These are phyloP conservation scores for Ziziphus jujuba DNA, from an alignment of 306 rosid species.

Conservation along the genomic window DNA sequence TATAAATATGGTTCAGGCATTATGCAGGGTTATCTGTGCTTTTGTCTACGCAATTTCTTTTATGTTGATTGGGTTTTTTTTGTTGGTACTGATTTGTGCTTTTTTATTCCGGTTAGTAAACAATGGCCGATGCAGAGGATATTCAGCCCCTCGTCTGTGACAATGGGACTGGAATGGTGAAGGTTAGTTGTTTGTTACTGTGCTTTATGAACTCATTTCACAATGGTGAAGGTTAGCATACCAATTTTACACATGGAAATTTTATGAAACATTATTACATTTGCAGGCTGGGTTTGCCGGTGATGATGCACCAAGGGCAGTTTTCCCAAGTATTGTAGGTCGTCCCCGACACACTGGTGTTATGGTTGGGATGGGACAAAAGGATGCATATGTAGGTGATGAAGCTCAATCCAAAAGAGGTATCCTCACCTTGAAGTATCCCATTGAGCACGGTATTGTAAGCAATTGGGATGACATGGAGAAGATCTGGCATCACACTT, in stretches of 20 bases:
- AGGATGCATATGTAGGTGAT: slow-evolving; percentile 97
- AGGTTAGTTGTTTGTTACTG: slow-evolving; percentile 44
- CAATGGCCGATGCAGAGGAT: slow-evolving; percentile 92
- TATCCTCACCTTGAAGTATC: slow-evolving; percentile 92
- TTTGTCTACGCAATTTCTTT: background rate
- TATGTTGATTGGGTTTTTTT: background rate
- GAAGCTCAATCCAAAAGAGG: slow-evolving; percentile 99
- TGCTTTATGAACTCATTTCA: background rate
- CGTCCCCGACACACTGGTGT: slow-evolving; percentile 97
- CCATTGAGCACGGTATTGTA: slow-evolving; percentile 96
- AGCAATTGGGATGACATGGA: slow-evolving; percentile 99
- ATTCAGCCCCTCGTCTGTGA: slow-evolving; percentile 98
- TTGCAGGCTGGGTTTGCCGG: slow-evolving; percentile 94
- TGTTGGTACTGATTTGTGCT: background rate
- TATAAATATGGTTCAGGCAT: too few species aligned
- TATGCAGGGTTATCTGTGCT: background rate
- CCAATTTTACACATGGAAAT: background rate
- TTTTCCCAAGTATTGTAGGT: slow-evolving; percentile 95
- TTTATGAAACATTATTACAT: background rate
- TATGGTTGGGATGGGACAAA: slow-evolving; percentile 99
- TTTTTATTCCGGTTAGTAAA: slow-evolving; percentile 38
- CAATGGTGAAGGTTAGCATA: too few species aligned
- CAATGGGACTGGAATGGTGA: slow-evolving; percentile 99
- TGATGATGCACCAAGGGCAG: slow-evolving; percentile 99
- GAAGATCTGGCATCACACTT: slow-evolving; percentile 99